These are phyloP conservation scores for Ascochyta koolunga DNA, from an alignment of 2,329 filamentous ascomycete genomes.

Conservation along the genomic window DNA sequence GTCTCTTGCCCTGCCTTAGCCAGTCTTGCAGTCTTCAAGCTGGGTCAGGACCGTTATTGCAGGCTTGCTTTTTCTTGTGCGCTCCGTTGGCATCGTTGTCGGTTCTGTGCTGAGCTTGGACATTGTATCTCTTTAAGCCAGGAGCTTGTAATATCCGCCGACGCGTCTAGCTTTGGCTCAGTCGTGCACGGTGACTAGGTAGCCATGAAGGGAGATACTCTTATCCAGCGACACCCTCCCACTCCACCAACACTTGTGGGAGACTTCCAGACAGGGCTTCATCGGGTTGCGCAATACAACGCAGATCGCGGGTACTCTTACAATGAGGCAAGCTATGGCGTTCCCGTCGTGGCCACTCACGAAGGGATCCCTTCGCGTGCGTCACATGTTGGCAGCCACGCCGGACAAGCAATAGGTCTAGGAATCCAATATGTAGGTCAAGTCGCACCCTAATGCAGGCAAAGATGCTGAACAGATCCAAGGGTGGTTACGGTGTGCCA, in stretches of 20 bases:
- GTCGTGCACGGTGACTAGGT: slow-evolving; percentile 15
- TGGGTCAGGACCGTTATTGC: neutral
- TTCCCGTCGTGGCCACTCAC: slow-evolving; percentile 34
- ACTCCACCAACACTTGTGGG: slow-evolving; percentile 42
- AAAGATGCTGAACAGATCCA: slow-evolving; percentile 27
- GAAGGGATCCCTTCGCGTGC: slow-evolving; percentile 36
- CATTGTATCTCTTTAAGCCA: neutral
- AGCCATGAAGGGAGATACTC: slow-evolving; percentile 43
- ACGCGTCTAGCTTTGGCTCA: slow-evolving; percentile 7
- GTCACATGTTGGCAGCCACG: slow-evolving; percentile 33
- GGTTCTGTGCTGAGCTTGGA: slow-evolving; percentile 21
- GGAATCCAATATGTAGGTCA: slow-evolving; percentile 43
- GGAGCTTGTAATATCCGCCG: slow-evolving; percentile 9
- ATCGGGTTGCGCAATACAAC: slow-evolving; percentile 53
- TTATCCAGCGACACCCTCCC: slow-evolving; percentile 46
- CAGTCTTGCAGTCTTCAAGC: slow-evolving; percentile 13
- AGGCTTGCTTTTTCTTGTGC: slow-evolving; percentile 9
- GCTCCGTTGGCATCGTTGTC: slow-evolving; percentile 5
- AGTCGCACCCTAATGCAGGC: neutral
- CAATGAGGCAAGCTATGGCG: slow-evolving; percentile 41
- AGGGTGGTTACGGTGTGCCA: slow-evolving; percentile 42
- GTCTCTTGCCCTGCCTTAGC: neutral
- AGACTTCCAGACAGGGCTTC: slow-evolving; percentile 47
- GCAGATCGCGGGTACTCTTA: slow-evolving; percentile 47
- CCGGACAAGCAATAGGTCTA: slow-evolving; percentile 30